Conservation (phyloP, 1,284 basidiomycete species). For the Malassezia vespertilionis region DNA sequence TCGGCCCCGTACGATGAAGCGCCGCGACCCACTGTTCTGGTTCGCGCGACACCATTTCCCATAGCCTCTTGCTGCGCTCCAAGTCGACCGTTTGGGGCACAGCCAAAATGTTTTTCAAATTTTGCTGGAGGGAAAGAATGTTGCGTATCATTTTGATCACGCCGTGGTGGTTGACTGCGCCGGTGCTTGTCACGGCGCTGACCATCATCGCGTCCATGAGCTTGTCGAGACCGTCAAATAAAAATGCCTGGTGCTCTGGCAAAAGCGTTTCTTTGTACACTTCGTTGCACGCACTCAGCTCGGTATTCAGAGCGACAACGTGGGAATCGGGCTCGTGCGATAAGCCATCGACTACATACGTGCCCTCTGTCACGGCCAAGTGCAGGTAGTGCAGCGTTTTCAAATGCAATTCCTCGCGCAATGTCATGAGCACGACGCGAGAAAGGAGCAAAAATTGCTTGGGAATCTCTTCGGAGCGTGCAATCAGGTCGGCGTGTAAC, state of each 20-base stretch:
- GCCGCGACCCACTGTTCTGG: constrained; percentile 9
- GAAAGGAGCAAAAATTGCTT: constrained; percentile 80
- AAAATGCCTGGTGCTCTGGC: constrained; percentile 54
- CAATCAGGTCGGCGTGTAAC: constrained; percentile 19
- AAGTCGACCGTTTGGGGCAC: constrained; percentile 57
- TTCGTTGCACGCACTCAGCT: constrained; percentile 68
- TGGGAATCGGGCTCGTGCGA: constrained; percentile 80
- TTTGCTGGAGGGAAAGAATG: constrained; percentile 82
- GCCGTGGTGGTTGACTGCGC: constrained; percentile 63
- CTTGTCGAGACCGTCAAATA: constrained; percentile 74
- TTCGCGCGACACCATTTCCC: constrained; percentile 50
- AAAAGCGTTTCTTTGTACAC: constrained; percentile 36
- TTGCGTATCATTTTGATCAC: constrained; percentile 81
- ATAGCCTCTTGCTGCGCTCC: constrained; percentile 66
- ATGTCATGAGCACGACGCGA: constrained; percentile 72
- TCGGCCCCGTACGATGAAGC: background rate
- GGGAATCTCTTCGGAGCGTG: constrained; percentile 60
- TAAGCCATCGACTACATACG: constrained; percentile 53
- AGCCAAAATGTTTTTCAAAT: constrained; percentile 56
- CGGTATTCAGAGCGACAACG: constrained; percentile 73
- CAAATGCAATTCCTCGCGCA: constrained; percentile 78
- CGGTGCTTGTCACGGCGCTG: constrained; percentile 61
- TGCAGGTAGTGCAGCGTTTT: constrained; percentile 71
- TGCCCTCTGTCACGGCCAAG: constrained; percentile 61
- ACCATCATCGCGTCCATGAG: constrained; percentile 77